These are phyloP conservation scores for Aegilops sharonensis DNA, from an alignment of 176 grass and related monocot genomes.

Conservation along the genomic window DNA sequence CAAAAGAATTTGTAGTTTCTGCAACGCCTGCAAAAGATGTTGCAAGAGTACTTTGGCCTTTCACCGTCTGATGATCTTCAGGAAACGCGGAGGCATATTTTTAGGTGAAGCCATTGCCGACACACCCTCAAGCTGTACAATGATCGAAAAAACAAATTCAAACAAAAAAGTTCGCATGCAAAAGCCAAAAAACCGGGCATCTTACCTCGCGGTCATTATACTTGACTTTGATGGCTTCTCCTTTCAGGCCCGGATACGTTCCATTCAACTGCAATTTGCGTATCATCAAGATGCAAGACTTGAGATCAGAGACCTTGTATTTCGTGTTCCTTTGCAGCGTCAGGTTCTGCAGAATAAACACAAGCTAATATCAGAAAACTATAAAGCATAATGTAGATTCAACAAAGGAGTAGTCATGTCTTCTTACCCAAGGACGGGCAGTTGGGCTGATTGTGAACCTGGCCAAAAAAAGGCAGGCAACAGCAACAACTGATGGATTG, in stretches of 20 bases:
- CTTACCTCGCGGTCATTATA: neutral
- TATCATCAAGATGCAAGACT: conserved; percentile 36
- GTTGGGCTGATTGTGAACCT: conserved; percentile 54
- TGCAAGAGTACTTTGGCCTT: neutral
- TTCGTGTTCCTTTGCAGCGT: conserved; percentile 31
- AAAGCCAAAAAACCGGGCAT: neutral
- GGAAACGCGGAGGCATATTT: conserved; percentile 5
- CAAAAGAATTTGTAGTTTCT: neutral
- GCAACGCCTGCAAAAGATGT: neutral
- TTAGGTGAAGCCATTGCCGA: conserved; percentile 6
- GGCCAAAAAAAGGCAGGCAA: conserved; percentile 55
- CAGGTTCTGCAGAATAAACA: conserved; percentile 39
- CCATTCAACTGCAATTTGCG: conserved; percentile 35
- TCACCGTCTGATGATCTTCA: conserved; percentile 17
- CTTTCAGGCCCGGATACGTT: neutral
- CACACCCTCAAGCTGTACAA: conserved; percentile 27
- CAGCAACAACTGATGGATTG: conserved; percentile 54
- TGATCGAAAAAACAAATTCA: neutral
- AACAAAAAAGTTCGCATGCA: neutral
- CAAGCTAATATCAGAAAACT: neutral
- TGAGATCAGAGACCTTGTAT: conserved; percentile 39
- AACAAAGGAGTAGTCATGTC: neutral
- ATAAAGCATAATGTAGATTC: neutral
- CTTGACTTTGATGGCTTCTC: conserved; percentile 14
- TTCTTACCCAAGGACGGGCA: conserved; percentile 46